Evolutionary conservation across 441 rosid genomes (phyloP), one percentile per base, ranked within the genome.

Genomic region (Monsonia emarginata): DNA sequence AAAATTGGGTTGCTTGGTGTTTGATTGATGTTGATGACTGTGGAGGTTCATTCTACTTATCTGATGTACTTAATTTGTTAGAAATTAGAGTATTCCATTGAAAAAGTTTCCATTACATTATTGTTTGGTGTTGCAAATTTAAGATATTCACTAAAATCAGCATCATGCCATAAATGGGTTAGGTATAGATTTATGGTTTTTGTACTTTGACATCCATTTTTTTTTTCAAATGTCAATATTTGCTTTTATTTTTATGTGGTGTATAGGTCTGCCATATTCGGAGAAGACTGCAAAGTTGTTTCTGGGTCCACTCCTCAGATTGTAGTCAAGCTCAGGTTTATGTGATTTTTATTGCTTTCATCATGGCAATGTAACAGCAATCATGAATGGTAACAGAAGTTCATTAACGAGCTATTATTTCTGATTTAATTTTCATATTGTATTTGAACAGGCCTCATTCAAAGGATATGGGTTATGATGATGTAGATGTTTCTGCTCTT

Each of bases 401-500:
- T 21, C 65, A 14, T 61, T 58, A 40, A 14, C 27, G 30, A 75
- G 42, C 36, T 25, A 21, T 63, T 52, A 36, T 66, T 44, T 69
- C 27, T 34, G 50, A 57, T 63, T 42, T 46, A 62, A 19, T 14
- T 61, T 78, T 63, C n/a, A n/a, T 71, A 61, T 71, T 67, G 69
- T 63, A 65, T 72, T 76, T 40, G 83, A 76, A 74, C 83, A 90
- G 98, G 86, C 97, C 98, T 72, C 85, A 90, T 82, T 87, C 93
- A 1, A 94, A 89, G 75, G 94, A 89, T 77, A 90, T 81, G 95
- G 96, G 94, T 61, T 83, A 76, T 68, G 97, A 88, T 73, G 97
- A 90, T 76, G 80, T 76, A 31, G 86, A 94, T 74, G 82, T 94
- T 52, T 94, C 96, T 69, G 97, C 96, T 64, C 78, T 77, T 69